Evolutionary conservation across 306 rosid genomes (phyloP).

Genomic region (Acacia melanoxylon): DNA sequence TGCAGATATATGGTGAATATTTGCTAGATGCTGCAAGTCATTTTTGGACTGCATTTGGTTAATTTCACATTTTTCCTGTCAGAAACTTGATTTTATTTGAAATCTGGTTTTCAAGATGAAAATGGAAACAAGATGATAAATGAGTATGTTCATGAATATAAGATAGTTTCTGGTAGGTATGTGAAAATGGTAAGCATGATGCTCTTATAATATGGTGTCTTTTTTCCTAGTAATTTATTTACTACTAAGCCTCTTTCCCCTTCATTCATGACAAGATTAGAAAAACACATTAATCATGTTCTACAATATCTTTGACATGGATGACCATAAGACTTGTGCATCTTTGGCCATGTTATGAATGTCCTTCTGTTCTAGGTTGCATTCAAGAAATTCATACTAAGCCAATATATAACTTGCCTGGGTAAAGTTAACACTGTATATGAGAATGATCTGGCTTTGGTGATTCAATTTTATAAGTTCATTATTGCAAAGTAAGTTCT

Average conservation of each 20-base stretch:
- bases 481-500: too few relatives aligned
- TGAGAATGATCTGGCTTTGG: too few relatives aligned
- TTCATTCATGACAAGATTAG: background rate
- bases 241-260: slow-evolving; percentile 32
- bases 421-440: rapidly evolving
- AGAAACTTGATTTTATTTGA: slow-evolving; percentile 3
- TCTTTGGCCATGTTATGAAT: too few relatives aligned
- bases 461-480: too few relatives aligned
- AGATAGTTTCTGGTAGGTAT: slow-evolving; percentile 94
- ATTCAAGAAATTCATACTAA: too few relatives aligned
- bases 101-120: slow-evolving; percentile 63
- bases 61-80: slow-evolving; percentile 1
- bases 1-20: too few relatives aligned
- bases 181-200: slow-evolving; percentile 88
- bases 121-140: slow-evolving; percentile 86
- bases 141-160: slow-evolving; percentile 85
- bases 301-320: too few relatives aligned
- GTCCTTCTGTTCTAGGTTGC: too few relatives aligned
- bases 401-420: too few relatives aligned
- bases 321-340: too few relatives aligned
- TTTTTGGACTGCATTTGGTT: background rate
- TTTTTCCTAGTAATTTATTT: slow-evolving; percentile 11
- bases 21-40: too few relatives aligned
- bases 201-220: slow-evolving; percentile 18
- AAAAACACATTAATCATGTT: background rate